phyloP scores from a whole-genome alignment of 441 rosid species.

The Adansonia gregorii region DNA sequence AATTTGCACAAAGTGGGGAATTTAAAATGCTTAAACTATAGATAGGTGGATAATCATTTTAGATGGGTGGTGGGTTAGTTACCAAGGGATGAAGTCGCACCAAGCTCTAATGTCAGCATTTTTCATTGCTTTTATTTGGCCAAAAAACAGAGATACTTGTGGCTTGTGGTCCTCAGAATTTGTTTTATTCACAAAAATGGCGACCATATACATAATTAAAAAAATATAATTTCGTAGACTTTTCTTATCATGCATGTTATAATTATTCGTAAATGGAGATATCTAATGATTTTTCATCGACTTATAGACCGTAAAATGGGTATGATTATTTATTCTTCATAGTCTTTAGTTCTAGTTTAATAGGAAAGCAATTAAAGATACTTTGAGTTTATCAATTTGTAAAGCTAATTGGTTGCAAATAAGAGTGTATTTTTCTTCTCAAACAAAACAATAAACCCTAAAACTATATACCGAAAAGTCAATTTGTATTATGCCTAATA shows the following conservation, averaged over 20 bases:
- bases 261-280: background rate
- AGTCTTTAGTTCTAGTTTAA: too few relatives aligned
- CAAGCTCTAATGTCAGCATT: constrained; percentile 9
- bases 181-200: background rate
- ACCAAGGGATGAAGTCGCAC: background rate
- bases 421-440: too few relatives aligned
- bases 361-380: too few relatives aligned
- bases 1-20: background rate
- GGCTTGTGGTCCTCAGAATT: constrained; percentile 13
- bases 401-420: too few relatives aligned
- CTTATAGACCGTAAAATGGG: too few relatives aligned
- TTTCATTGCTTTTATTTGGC: background rate
- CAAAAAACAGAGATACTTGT: background rate
- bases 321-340: too few relatives aligned
- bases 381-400: too few relatives aligned
- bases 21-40: background rate
- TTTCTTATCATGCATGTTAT: background rate
- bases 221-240: background rate
- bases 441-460: too few relatives aligned
- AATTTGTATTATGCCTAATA: too few relatives aligned
- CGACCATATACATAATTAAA: background rate
- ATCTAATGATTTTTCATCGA: too few relatives aligned
- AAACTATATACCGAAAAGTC: too few relatives aligned
- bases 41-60: background rate
- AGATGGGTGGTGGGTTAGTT: background rate